Conservation (phyloP, 306 rosid species). For the Macrotyloma uniflorum region DNA sequence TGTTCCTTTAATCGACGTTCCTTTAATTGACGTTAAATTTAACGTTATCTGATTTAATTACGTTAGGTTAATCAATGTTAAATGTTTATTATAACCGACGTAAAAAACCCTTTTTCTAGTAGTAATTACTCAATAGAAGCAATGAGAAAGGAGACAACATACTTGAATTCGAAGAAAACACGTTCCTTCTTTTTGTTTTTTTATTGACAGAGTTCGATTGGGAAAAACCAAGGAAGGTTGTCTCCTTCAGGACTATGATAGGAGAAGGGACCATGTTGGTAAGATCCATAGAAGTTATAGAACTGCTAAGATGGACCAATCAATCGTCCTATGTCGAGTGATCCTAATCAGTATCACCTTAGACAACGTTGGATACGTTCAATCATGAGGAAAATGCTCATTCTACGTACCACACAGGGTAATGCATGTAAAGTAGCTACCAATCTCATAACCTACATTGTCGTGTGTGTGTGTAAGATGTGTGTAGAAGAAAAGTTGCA, state of each 20-base stretch:
- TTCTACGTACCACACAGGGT: not conserved
- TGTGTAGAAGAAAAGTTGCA: too few relatives aligned
- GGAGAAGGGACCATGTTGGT: slow-evolving; percentile 46
- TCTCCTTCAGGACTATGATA: not conserved
- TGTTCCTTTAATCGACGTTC: too few relatives aligned
- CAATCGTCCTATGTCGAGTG: not conserved
- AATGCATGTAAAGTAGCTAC: not conserved
- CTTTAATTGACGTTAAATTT: too few relatives aligned
- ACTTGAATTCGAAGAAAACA: slow-evolving; percentile 11
- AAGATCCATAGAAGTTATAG: not conserved
- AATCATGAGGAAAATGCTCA: not conserved
- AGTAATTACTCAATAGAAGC: not conserved
- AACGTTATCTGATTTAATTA: too few relatives aligned
- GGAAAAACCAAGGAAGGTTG: not conserved
- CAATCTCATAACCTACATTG: not conserved
- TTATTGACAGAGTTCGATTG: not conserved
- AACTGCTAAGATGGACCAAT: not conserved
- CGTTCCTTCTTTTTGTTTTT: slow-evolving; percentile 12
- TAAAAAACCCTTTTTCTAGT: too few relatives aligned
- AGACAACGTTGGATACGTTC: not conserved
- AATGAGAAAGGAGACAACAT: not conserved
- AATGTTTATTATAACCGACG: too few relatives aligned
- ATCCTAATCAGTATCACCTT: slow-evolving; percentile 6
- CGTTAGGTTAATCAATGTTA: too few relatives aligned
- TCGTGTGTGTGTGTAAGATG: not conserved